phyloP scores from a whole-genome alignment of 306 rosid genomes.

The Pyrus pyrifolia region DNA sequence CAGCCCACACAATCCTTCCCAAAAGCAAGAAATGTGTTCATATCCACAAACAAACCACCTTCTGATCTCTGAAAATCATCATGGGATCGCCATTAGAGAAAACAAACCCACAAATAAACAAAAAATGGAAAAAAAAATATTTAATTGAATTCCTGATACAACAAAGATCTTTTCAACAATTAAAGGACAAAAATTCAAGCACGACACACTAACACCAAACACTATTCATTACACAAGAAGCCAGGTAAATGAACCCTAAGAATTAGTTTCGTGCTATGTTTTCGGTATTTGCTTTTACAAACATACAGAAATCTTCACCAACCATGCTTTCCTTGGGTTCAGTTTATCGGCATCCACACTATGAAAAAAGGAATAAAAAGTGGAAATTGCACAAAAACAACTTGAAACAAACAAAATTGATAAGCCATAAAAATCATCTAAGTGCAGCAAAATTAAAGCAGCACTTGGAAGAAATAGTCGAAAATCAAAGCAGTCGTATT shows the following conservation, averaged over 20 bases:
- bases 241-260: neutral
- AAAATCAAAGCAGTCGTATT: neutral
- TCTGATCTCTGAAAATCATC: conserved; percentile 69
- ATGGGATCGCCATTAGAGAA: neutral
- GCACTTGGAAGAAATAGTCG: neutral
- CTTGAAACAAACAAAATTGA: neutral
- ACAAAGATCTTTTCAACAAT: neutral
- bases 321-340: neutral
- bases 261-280: neutral
- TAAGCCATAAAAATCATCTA: neutral
- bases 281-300: neutral
- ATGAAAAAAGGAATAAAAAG: neutral
- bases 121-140: neutral
- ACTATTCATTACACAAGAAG: neutral
- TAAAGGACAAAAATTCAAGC: neutral
- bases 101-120: neutral
- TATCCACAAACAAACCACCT: conserved; percentile 78
- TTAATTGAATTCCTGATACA: neutral
- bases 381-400: neutral
- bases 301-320: neutral
- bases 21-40: conserved; percentile 78
- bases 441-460: neutral
- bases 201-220: neutral
- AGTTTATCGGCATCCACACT: neutral
- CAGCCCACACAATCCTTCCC: conserved; percentile 77